phyloP scores from a whole-genome alignment of 495 filamentous ascomycete genomes.

The Penicillium salamii region DNA sequence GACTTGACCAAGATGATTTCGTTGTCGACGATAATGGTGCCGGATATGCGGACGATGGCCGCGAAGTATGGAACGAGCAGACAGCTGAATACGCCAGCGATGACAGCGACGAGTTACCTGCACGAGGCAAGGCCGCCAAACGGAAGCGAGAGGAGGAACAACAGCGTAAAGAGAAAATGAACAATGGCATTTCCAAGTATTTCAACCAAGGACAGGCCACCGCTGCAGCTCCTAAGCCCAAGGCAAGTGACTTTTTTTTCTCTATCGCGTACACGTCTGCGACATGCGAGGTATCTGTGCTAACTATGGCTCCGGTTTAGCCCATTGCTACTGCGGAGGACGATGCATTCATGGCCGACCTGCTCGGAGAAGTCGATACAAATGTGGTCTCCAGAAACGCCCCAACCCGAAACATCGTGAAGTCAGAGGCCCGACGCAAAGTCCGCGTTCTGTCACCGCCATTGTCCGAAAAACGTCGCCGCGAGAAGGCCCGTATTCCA shows the following conservation, averaged over 20 bases:
- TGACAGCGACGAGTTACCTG: conserved; percentile 64
- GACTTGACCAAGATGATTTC: conserved; percentile 93
- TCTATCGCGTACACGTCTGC: no score
- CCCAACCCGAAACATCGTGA: conserved; percentile 60
- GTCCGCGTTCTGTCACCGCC: conserved; percentile 77
- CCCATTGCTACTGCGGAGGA: conserved; percentile 72
- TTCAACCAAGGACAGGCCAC: conserved; percentile 70
- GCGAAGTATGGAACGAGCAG: conserved; percentile 89
- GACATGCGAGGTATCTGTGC: background rate
- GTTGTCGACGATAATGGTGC: conserved; percentile 93
- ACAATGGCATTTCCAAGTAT: conserved; percentile 89
- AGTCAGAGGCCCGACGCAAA: conserved; percentile 72
- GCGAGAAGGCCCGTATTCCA: conserved; percentile 43
- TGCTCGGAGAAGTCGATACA: conserved; percentile 85
- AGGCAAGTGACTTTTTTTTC: conserved; percentile 50
- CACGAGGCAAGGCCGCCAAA: conserved; percentile 72
- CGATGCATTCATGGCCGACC: conserved; percentile 75
- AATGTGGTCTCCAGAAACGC: conserved; percentile 62
- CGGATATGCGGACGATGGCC: conserved; percentile 93
- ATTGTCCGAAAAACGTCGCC: conserved; percentile 43
- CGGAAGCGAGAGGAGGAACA: conserved; percentile 87
- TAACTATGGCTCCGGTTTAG: conserved; percentile 19
- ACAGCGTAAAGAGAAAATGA: conserved; percentile 78
- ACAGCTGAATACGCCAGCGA: conserved; percentile 54
- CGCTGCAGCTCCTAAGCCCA: conserved; percentile 69